A percentile compares a stretch with the other conserved stretches of the same genome.
Evolutionary conservation across 2,329 filamentous ascomycete species (phyloP).

Genomic region (Coniella vitis): DNA sequence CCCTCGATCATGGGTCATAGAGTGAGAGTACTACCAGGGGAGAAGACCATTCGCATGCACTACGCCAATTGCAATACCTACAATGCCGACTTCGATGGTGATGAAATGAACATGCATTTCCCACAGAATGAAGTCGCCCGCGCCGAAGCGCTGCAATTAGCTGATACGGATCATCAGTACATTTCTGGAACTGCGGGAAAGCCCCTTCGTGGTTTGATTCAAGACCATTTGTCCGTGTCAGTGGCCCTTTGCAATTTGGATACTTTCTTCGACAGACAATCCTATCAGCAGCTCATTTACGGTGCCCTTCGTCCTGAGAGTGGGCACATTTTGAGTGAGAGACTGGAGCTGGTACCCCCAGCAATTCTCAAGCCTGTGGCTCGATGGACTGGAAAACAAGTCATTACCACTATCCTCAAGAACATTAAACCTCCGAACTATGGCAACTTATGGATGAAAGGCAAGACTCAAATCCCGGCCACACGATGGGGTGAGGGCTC

Average conservation of each 20-base stretch:
- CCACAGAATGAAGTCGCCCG: conserved; percentile 93
- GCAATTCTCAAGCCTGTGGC: conserved; percentile 73
- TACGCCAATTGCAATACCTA: conserved; percentile 99
- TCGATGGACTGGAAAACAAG: conserved; percentile 93
- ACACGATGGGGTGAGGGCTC: conserved; percentile 69
- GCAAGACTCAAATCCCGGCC: conserved; percentile 71
- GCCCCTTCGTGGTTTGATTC: conserved; percentile 89
- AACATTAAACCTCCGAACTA: conserved; percentile 79
- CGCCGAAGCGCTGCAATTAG: conserved; percentile 86
- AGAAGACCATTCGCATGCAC: conserved; percentile 98
- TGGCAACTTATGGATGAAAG: conserved; percentile 70
- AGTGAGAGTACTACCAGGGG: conserved; percentile 82
- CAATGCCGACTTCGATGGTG: conserved; percentile 98
- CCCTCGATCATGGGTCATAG: conserved; percentile 98
- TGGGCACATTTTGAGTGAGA: conserved; percentile 76
- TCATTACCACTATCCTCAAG: conserved; percentile 86
- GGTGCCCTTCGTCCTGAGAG: conserved; percentile 83
- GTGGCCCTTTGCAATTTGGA: conserved; percentile 87
- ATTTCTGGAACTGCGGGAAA: conserved; percentile 90
- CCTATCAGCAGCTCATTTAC: conserved; percentile 94
- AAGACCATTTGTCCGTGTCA: conserved; percentile 95
- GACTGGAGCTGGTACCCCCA: conserved; percentile 74
- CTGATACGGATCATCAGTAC: conserved; percentile 96
- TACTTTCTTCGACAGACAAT: conserved; percentile 77
- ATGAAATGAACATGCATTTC: conserved; percentile 99